phyloP scores from a whole-genome alignment of 1,139 yeast genomes.

The Pichia norvegensis region DNA sequence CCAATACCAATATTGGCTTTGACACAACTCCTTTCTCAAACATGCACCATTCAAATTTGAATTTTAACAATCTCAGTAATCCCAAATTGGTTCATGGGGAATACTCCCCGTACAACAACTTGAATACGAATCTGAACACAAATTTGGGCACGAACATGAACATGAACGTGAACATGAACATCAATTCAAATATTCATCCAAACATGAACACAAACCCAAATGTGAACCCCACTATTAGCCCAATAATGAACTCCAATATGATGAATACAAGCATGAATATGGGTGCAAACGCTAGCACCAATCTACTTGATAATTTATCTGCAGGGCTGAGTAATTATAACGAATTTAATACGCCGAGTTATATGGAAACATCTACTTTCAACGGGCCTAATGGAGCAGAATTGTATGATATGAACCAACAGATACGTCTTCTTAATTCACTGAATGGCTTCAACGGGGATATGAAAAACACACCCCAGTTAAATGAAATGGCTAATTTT shows the following conservation, averaged over 20 bases:
- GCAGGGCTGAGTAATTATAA: neutral
- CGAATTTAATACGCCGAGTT: neutral
- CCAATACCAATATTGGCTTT: neutral
- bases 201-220: neutral
- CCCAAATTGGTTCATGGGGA: neutral
- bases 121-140: neutral
- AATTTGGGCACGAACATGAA: neutral
- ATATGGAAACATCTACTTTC: neutral
- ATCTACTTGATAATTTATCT: neutral
- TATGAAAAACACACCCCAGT: neutral
- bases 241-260: neutral
- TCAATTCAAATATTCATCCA: neutral
- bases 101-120: neutral
- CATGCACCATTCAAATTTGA: neutral
- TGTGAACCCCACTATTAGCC: slow-evolving; percentile 1
- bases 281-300: neutral
- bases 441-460: neutral
- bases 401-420: neutral
- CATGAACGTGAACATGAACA: neutral
- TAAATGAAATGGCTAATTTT: no score
- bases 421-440: neutral
- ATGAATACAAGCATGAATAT: neutral
- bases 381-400: neutral
- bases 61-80: no score
- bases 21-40: neutral